These are phyloP conservation scores for Umbelopsis sp. DNA, from an alignment of 371 early-diverging fungal species.

Conservation along the genomic window DNA sequence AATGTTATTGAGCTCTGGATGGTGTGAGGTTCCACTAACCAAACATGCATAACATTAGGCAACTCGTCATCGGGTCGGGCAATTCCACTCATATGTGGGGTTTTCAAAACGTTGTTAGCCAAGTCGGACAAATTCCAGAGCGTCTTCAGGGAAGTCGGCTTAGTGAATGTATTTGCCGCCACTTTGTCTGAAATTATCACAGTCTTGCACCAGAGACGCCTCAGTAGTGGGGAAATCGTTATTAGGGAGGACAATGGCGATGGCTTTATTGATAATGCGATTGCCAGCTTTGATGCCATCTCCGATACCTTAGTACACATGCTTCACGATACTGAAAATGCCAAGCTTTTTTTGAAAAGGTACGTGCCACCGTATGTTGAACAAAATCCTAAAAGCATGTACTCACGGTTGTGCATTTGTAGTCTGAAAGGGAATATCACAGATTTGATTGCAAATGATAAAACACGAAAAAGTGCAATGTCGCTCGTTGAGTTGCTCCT, in stretches of 20 bases:
- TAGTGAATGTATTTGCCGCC: slow-evolving; percentile 62
- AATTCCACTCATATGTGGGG: slow-evolving; percentile 55
- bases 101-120: slow-evolving; percentile 47
- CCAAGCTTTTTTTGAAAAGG: slow-evolving; percentile 40
- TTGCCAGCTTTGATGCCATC: slow-evolving; percentile 57
- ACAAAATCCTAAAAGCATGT: background rate
- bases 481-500: slow-evolving; percentile 43
- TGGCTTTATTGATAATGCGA: slow-evolving; percentile 50
- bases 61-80: slow-evolving; percentile 51
- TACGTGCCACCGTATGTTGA: slow-evolving; percentile 21
- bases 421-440: slow-evolving; percentile 59
- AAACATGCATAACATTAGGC: slow-evolving; percentile 31
- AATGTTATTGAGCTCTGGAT: background rate
- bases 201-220: slow-evolving; percentile 21
- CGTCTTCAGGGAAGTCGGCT: slow-evolving; percentile 68
- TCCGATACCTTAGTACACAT: slow-evolving; percentile 56
- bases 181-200: slow-evolving; percentile 60
- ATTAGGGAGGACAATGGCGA: slow-evolving; percentile 26
- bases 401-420: slow-evolving; percentile 22
- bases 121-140: slow-evolving; percentile 54
- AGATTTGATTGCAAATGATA: slow-evolving; percentile 57
- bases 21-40: background rate
- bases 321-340: slow-evolving; percentile 38
- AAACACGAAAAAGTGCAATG: slow-evolving; percentile 58
- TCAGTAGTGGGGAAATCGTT: background rate